phyloP scores from a whole-genome alignment of 2,329 filamentous ascomycete genomes.

The Eutypella sp. region DNA sequence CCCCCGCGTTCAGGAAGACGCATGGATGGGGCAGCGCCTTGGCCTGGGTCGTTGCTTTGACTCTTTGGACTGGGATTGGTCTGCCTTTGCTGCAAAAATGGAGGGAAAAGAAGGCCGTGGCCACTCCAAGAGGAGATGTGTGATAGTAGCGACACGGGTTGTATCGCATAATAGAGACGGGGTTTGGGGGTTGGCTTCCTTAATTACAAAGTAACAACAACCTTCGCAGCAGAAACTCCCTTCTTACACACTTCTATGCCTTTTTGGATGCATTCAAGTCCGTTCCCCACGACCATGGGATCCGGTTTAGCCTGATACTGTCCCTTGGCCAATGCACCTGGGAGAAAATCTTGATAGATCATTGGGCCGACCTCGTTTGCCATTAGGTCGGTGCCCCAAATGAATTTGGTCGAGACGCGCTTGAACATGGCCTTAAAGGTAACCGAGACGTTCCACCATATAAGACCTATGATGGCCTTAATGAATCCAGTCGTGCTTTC shows the following conservation, averaged over 20 bases:
- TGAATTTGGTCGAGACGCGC: slow-evolving; percentile 8
- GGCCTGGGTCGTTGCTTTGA: too few relatives aligned
- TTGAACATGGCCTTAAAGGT: slow-evolving; percentile 1
- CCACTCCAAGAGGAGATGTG: too few relatives aligned
- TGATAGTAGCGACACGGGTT: too few relatives aligned
- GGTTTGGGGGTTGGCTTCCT: too few relatives aligned
- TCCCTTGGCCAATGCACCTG: slow-evolving; percentile 12
- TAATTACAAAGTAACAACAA: slow-evolving; percentile 5
- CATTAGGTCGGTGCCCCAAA: slow-evolving; percentile 7
- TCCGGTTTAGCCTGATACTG: slow-evolving; percentile 17
- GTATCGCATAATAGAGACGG: too few relatives aligned
- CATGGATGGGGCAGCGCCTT: too few relatives aligned
- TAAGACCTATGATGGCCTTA: background rate
- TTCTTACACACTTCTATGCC: slow-evolving; percentile 6
- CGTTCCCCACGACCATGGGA: slow-evolving; percentile 14
- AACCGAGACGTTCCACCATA: slow-evolving; percentile 4
- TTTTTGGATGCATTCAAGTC: slow-evolving; percentile 7
- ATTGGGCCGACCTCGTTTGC: slow-evolving; percentile 10
- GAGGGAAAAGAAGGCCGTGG: too few relatives aligned
- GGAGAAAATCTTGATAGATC: slow-evolving; percentile 19
- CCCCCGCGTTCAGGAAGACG: too few relatives aligned
- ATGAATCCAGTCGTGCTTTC: background rate
- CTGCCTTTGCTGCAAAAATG: too few relatives aligned
- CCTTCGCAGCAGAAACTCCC: slow-evolving; percentile 8
- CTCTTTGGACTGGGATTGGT: too few relatives aligned